Percentiles rank a stretch among this genome's conserved stretches.
Conservation (phyloP, 805 yeast species). For the Scheffersomyces ergatensis region DNA sequence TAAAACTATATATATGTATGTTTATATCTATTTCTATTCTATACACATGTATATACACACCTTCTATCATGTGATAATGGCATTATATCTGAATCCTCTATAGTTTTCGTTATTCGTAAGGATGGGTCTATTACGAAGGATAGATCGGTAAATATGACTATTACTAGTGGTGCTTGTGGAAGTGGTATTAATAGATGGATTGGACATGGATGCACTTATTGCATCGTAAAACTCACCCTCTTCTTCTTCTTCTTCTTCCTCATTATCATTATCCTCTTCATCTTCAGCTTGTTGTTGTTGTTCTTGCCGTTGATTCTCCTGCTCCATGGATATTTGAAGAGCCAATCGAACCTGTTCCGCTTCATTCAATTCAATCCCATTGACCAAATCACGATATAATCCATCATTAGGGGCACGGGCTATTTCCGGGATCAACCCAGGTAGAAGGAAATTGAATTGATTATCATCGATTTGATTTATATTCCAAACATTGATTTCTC, state of each 20-base stretch:
- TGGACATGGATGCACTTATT: background rate
- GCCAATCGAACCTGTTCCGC: background rate
- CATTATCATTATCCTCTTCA: background rate
- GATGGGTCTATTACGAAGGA: background rate
- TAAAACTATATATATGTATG: background rate
- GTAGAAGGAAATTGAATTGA: constrained; percentile 21
- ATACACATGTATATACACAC: background rate
- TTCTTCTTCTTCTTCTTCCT: background rate
- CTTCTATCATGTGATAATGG: background rate
- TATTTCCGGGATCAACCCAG: constrained; percentile 10
- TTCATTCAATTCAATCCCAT: background rate
- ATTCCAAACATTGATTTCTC: constrained; percentile 20
- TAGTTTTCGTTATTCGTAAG: background rate
- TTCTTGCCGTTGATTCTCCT: background rate
- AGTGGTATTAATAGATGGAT: background rate
- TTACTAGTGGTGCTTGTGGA: background rate
- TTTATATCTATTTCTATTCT: background rate
- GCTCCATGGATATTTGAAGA: background rate
- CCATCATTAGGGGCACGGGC: constrained; percentile 1
- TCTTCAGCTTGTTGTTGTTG: background rate
- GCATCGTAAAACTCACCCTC: background rate
- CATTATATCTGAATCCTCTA: constrained; percentile 1
- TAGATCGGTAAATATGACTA: background rate
- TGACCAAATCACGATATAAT: background rate
- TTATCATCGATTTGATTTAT: constrained; percentile 26